Evolutionary conservation across 2,329 filamentous ascomycete genomes (phyloP), one percentile per base, ranked within the genome.

Genomic region (Didymella segeticola): DNA sequence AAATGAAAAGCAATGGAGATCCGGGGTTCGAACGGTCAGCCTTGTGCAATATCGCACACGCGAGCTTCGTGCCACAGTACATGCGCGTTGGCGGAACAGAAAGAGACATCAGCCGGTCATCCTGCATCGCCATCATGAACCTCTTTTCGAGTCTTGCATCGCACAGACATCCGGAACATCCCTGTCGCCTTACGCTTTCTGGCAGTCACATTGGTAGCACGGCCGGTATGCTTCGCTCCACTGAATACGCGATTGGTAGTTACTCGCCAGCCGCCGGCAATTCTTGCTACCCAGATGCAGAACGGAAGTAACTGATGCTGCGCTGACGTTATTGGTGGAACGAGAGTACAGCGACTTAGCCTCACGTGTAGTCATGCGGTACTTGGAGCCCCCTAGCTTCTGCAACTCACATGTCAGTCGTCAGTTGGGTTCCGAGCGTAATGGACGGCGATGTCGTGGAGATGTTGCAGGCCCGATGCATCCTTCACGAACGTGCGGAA

Each of bases 1-100:
- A 58, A 48, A 51, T 61, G 53, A 50, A 50, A 58, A 45, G 60
- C 49, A 57, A 34, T 52, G 58, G 51, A 53, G 49, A 58, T 46
- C 53, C 57, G 55, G 62, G 61, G 60, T 59, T 43, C 42, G 49
- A 47, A 55, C 48, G 47, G 39, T 57, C 58, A 65, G 64, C 60
- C 60, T 57, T 63, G 61, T 53, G 52, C 39, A 53, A 53, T 47
- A 52, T 56, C 46, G 43, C 51, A 54, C 51, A 54, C 51, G 45
- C 51, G 51, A 54, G 39, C 34, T 39, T 38, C 26, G 49, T n/a
- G n/a, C n/a, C n/a, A n/a, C n/a, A n/a, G n/a, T 45, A 33, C 50
- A 43, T 58, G 42, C 41, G 34, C 27, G 34, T 30, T 46, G 36
- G 27, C 43, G 45, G 51, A 48, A 39, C 49, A 22, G 27, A 43